Base-by-base conservation (phyloP, 345 rosid species). In the Rubroshorea leprosula region DNA sequence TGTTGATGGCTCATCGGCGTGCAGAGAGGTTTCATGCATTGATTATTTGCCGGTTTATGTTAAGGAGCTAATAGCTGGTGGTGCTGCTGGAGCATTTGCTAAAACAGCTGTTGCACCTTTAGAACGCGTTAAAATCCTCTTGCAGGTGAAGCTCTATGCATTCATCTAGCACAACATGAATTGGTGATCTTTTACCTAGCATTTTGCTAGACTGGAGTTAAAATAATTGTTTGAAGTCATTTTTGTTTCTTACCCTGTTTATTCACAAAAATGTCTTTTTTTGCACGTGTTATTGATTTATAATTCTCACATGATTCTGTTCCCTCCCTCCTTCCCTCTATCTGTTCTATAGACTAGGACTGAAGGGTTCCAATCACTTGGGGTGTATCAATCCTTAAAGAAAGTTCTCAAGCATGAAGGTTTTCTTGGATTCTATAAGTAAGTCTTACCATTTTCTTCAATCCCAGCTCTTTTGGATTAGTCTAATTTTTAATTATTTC, bases 101-200 rank as follows among this genome's bases (percentile, higher is more conserved):
- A 93, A 93, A 68, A 85, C 96, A 62, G 87, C 89, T 6, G 83
- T 93, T 68, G 99, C 97, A 4, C 99, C 97, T 22, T 79, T 93
- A 38, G 97, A 89, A 57, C 83, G 99, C 60, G 80, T 67, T 69
- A 92, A 92, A 66, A 92, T 92, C 60, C 84, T 92, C 5, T 68
- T 92, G 72, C 98, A 89, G 98, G 98, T 92, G 61, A 73, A 41
- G 21, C 47, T 7, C 57, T 21, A 19, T 21, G 16, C 1, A 14
- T 12, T 27, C 13, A 20, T n/a, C n/a, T 18, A 18, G 15, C n/a
- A n/a, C n/a, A n/a, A n/a, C n/a, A 16, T 38, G 15, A 22, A 19
- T 62, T 62, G n/a, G n/a, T n/a, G n/a, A n/a, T n/a, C n/a, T n/a
- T n/a, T n/a, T n/a, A n/a, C n/a, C n/a, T n/a, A n/a, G n/a, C n/a